These are phyloP conservation scores for Monosporascus cannonballus DNA, from an alignment of 2,329 filamentous ascomycete species.

Conservation along the genomic window DNA sequence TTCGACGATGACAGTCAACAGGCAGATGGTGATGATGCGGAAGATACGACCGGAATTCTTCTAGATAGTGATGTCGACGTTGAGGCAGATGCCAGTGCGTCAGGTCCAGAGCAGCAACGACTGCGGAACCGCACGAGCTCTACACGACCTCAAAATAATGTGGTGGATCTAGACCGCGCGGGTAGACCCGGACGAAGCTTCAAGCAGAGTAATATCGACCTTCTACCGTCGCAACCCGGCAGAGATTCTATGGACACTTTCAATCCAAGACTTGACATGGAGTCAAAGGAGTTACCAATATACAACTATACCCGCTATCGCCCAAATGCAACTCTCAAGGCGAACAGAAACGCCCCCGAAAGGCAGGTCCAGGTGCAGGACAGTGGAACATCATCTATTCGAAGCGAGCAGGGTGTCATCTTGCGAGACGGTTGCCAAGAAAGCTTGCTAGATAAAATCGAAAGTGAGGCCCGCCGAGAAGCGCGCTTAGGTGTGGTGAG, in stretches of 20 bases:
- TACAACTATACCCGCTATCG: conserved; percentile 20
- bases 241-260: conserved; percentile 26
- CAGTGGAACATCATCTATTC: conserved; percentile 21
- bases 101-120: neutral
- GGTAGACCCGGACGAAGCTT: conserved; percentile 1
- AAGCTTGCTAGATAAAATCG: conserved; percentile 6
- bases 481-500: neutral
- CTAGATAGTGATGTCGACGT: neutral
- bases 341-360: conserved; percentile 19
- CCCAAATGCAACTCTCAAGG: conserved; percentile 15
- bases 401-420: conserved; percentile 27
- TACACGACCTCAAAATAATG: conserved; percentile 9
- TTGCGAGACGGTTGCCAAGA: conserved; percentile 19
- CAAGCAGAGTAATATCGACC: conserved; percentile 24
- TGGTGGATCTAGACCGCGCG: conserved; percentile 7
- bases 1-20: conserved; percentile 15
- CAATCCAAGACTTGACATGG: conserved; percentile 23
- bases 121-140: conserved; percentile 8
- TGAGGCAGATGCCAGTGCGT: conserved; percentile 5
- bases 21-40: neutral
- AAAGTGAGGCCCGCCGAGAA: conserved; percentile 1
- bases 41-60: neutral
- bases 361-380: conserved; percentile 21
- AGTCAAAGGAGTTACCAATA: conserved; percentile 15
- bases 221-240: conserved; percentile 24